phyloP scores from a whole-genome alignment of 305 asterid genomes.

The Withania somnifera region DNA sequence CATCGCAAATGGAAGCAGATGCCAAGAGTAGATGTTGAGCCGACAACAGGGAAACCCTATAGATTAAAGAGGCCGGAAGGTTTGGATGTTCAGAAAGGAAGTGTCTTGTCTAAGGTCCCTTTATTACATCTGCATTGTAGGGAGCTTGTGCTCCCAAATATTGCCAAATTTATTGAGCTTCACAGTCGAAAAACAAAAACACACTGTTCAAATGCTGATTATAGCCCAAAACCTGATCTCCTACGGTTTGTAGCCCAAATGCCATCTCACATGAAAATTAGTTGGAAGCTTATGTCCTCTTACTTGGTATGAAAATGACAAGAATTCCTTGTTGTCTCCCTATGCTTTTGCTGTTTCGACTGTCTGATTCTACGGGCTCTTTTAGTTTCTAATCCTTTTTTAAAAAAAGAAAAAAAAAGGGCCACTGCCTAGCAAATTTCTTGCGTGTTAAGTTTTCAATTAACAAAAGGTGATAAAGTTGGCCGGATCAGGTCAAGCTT shows the following conservation, averaged over 20 bases:
- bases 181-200: constrained; percentile 15
- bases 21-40: constrained; percentile 81
- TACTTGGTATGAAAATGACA: constrained; percentile 32
- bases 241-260: constrained; percentile 73
- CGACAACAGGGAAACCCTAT: constrained; percentile 57
- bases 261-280: constrained; percentile 92
- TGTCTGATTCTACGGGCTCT: background rate
- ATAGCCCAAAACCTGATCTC: constrained; percentile 31
- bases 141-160: constrained; percentile 78
- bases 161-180: constrained; percentile 49
- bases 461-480: too few species aligned
- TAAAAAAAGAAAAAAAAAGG: too few species aligned
- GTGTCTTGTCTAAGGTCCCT: constrained; percentile 83
- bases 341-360: background rate
- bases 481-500: too few species aligned
- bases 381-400: background rate
- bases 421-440: too few species aligned
- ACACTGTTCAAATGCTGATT: constrained; percentile 6
- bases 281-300: constrained; percentile 94
- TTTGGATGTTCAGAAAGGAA: constrained; percentile 84
- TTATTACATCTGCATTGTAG: constrained; percentile 80
- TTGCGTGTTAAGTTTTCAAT: too few species aligned
- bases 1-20: constrained; percentile 80
- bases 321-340: background rate
- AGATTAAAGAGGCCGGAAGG: constrained; percentile 69